phyloP scores from a whole-genome alignment of 179 eudicot species.

The Silene noctiflora region DNA sequence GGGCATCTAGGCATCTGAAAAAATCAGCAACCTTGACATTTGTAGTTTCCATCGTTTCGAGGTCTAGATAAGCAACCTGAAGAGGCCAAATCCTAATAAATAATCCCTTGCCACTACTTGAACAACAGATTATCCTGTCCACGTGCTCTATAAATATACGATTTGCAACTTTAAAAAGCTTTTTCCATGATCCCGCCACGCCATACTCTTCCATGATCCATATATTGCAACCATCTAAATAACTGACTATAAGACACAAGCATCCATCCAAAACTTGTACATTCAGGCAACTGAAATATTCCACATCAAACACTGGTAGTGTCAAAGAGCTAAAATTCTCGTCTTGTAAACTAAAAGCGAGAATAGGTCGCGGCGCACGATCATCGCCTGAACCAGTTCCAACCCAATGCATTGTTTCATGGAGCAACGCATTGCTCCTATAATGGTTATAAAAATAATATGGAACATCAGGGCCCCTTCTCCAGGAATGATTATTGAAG shows the following conservation, averaged over 20 bases:
- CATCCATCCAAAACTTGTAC: constrained; percentile 26
- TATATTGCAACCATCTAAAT: background rate
- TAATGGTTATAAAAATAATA: background rate
- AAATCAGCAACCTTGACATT: background rate
- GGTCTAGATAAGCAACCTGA: constrained; percentile 7
- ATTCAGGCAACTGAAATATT: background rate
- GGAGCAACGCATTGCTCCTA: background rate
- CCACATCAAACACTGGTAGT: background rate
- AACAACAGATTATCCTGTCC: constrained; percentile 13
- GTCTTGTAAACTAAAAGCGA: constrained; percentile 12
- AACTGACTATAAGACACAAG: constrained; percentile 11
- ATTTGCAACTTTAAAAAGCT: constrained; percentile 2
- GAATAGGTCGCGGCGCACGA: background rate
- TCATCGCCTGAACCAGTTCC: background rate
- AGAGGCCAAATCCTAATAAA: background rate
- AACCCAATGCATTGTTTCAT: constrained; percentile 24
- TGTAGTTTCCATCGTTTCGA: constrained; percentile 16
- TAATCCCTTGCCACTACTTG: constrained; percentile 16
- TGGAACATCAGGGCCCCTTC: constrained; percentile 17
- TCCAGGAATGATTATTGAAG: constrained; percentile 11
- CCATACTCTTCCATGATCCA: constrained; percentile 26
- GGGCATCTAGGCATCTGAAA: background rate
- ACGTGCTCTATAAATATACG: background rate
- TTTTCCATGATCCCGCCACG: constrained; percentile 22
- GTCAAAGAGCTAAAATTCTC: constrained; percentile 10